Evolutionary conservation across 2,329 filamentous ascomycete species (phyloP), one percentile per base, ranked within the genome.

Genomic region (Berkeleyomyces basicola): DNA sequence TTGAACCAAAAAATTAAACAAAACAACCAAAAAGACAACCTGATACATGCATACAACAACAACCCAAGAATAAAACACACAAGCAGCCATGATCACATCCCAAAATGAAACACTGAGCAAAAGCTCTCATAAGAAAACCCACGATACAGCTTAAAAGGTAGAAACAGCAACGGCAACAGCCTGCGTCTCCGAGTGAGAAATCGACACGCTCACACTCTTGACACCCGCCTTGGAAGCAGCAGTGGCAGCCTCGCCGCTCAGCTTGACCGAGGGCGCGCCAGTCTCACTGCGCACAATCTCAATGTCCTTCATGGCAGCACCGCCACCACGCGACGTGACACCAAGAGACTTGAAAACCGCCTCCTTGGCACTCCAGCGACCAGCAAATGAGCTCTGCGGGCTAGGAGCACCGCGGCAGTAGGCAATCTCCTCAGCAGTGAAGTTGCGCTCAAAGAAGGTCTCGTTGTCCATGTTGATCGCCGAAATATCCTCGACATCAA

Each of bases 271-370:
- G 7, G 93, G 93, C 44, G 86, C 90, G 64, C 93, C 93, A 55
- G 82, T 86, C 67, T 87, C 84, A 70, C 91, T 86, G 69, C 85
- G 86, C 66, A 83, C 74, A 69, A 99, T 92, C 77, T 99, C 95
- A 76, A 99, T 99, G 49, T 97, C 91, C 78, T 86, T 93, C 75
- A 99, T 74, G 14, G 90, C 80, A 65, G 93, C 92, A 67, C 95
- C 93, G 7, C 87, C 91, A 66, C 93, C 93, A 75, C 88, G 85
- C 74, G 91, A 87, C 68, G 81, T 77, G 10, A 97, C 91, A 67
- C 91, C 90, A 11, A 99, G 79, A 44, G 89, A 90, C 82, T 99
- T 99, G 81, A 99, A 99, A 0, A 99, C 91, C 37, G 93, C 93
- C 76, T 99, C 93, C 78, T 99, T 99, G 43, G 93, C 93, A 70